Evolutionary conservation across 345 rosid genomes (phyloP), one percentile per base, ranked within the genome.

Genomic region (Citrus maxima): DNA sequence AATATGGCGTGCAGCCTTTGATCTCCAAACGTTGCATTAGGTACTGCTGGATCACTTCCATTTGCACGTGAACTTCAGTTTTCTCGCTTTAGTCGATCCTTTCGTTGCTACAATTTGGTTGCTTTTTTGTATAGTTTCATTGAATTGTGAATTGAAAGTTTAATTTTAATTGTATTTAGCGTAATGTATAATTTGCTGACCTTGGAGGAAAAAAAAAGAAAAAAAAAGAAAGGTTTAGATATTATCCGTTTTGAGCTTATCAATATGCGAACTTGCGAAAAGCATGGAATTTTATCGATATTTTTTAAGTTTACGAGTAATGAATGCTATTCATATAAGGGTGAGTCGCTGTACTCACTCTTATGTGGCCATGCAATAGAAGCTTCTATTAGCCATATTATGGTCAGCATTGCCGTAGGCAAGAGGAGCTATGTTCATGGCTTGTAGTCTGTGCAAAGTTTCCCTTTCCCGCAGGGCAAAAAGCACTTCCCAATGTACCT

Each of bases 1-100:
- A 96, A 83, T 96, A 96, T 80, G 98, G 97, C 35, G 90, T 91
- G 22, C 99, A 96, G 80, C 99, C 99, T 85, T 86, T 94, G 70
- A 88, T 96, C 88, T 92, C 98, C 88, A 96, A 93, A 81, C 88
- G 97, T 80, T 96, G 88, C 87, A 88, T 82, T 78, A 83, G 98
- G 99, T 94, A 70, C 74, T 24, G 72, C 0, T 65, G 0, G 0
- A 22, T 27, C 34, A 42, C 19, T 35, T 56, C 4, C 10, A 10
- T 62, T 75, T 34, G 30, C 18, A 21, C 27, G 4, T 25, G 6
- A 46, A 14, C 25, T 28, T 37, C 46, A 34, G 6, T 24, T 51
- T 49, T 24, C 3, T 68, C 19, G 19, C 54, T 67, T 58, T 67
- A 25, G 18, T 24, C 10, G 5, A 68, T 28, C 12, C 30, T 13